Conservation (phyloP, 2,329 filamentous ascomycete genomes). For the Pestalotiopsis sp. region DNA sequence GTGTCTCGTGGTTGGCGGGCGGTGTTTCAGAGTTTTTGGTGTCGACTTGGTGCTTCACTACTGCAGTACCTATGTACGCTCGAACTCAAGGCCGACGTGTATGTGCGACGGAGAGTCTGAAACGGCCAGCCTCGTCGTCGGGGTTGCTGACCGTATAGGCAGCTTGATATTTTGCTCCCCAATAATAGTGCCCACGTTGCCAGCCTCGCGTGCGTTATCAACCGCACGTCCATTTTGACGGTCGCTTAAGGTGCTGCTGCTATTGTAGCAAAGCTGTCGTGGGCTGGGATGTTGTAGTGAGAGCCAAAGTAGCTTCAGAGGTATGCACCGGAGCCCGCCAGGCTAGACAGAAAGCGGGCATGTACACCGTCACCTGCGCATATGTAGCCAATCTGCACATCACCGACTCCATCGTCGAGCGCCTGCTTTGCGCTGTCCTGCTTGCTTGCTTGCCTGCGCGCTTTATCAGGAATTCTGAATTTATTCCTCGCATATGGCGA, state of each 20-base stretch:
- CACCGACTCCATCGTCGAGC: neutral
- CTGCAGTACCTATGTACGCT: neutral
- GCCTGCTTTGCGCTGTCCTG: neutral
- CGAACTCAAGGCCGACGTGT: neutral
- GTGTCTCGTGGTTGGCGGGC: conserved; percentile 3
- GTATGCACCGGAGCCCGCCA: neutral
- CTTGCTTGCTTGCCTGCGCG: neutral
- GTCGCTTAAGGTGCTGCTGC: neutral
- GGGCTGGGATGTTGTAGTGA: neutral
- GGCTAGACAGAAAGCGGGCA: conserved; percentile 5
- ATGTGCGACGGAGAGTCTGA: neutral
- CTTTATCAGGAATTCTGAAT: neutral
- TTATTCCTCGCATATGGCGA: neutral
- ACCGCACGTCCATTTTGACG: neutral
- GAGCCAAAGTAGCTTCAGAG: neutral
- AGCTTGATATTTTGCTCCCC: neutral
- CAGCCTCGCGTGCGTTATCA: conserved; percentile 2
- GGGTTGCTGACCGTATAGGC: neutral
- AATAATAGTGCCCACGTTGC: conserved; percentile 9
- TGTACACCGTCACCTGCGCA: neutral
- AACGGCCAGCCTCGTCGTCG: conserved; percentile 6
- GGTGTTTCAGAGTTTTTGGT: conserved; percentile 6
- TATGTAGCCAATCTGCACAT: conserved; percentile 2
- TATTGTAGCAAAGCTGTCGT: neutral
- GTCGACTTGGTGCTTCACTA: neutral